Evolutionary conservation across 2,329 filamentous ascomycete genomes (phyloP), one percentile per base, ranked within the genome.

Genomic region (Aspergillus brasiliensis): DNA sequence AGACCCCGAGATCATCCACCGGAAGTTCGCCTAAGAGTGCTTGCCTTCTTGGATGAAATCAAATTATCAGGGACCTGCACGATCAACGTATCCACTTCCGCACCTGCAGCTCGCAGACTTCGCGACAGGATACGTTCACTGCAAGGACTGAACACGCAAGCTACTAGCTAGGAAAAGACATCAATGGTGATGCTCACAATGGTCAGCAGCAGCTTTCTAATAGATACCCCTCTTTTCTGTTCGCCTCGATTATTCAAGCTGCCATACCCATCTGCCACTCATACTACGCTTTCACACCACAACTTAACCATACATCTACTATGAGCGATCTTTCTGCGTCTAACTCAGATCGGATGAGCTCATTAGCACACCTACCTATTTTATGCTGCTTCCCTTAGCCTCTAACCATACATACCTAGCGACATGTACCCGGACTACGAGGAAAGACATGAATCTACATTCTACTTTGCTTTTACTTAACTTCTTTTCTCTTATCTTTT

Each of bases 1-100:
- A 84, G 97, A 99, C 75, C 95, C 95, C 17, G 94, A 99, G 74
- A 95, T 99, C 71, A 98, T 99, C 74, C 94, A 98, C 80, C 95
- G 92, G 73, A 98, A 97, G 80, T 97, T 98, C 78, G 93, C 92
- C 71, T 97, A 84, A 77, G 53, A 13, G 42, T 60, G 47, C 48
- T 34, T 53, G 54, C 53, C 42, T 49, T 31, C 11, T 13, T 48
- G 38, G 42, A 47, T 19, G 25, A 37, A 38, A 21, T 40, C 27
- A 40, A 51, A 48, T n/a, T 49, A 21, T 40, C 27, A 15, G 25
- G 23, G 27, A 38, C 42, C 40, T 52, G 25, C 17, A 48, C 25
- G 31, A 28, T 8, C 7, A 38, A 19, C 54, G 19, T 44, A 38
- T 31, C 23, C n/a, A 17, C 15, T 23, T 34, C 28, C 46, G 40